Conservation (phyloP, 2,329 filamentous ascomycete genomes). For the Diatrype stigma region DNA sequence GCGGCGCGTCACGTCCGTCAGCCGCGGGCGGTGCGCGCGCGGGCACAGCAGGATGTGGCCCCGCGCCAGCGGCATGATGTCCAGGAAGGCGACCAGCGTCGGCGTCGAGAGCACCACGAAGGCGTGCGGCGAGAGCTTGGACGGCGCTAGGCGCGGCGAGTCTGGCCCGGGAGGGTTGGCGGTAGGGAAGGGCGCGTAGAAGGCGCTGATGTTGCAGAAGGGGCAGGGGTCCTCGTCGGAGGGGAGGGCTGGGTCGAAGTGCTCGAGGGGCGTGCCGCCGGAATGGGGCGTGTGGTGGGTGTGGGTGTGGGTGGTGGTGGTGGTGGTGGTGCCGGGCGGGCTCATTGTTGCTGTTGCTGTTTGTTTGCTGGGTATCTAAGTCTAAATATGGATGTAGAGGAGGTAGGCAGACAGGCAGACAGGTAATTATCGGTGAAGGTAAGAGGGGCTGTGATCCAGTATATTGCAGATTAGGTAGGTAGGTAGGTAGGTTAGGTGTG, state of each 20-base stretch:
- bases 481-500: too few species aligned
- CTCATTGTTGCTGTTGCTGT: too few species aligned
- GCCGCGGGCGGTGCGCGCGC: constrained; percentile 70
- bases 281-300: background rate
- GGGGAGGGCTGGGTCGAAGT: constrained; percentile 33
- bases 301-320: constrained; percentile 1
- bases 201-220: constrained; percentile 56
- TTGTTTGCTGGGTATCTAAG: too few species aligned
- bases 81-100: constrained; percentile 79
- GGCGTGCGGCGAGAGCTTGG: constrained; percentile 33
- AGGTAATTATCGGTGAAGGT: too few species aligned
- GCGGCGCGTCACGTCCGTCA: constrained; percentile 61
- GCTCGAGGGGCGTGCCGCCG: constrained; percentile 1
- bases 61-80: constrained; percentile 81
- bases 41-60: constrained; percentile 84
- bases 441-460: too few species aligned
- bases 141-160: constrained; percentile 25
- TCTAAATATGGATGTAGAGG: too few species aligned
- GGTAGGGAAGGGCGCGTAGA: constrained; percentile 46
- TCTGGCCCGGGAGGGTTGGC: constrained; percentile 35
- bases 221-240: constrained; percentile 45
- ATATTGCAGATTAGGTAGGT: too few species aligned
- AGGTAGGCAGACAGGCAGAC: too few species aligned
- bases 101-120: constrained; percentile 75
- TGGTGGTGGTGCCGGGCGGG: too few species aligned